Percentiles rank a stretch among this genome's conserved stretches.
Conservation (phyloP, 2,329 filamentous ascomycete genomes). For the Penicillium sp. region DNA sequence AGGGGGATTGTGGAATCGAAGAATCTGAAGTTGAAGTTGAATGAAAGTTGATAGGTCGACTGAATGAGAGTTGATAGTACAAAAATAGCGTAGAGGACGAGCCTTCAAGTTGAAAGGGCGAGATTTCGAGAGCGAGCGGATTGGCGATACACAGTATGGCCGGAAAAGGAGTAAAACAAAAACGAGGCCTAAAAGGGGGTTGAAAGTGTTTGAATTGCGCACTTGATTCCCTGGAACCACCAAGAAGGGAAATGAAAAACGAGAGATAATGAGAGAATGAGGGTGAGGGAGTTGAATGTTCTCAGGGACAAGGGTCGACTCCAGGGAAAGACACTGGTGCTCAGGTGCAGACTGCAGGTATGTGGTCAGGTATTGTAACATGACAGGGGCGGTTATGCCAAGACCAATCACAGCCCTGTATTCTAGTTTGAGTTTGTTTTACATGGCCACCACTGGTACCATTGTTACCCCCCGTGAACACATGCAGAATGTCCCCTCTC, state of each 20-base stretch:
- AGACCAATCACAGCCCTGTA: not conserved
- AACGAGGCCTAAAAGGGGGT: not conserved
- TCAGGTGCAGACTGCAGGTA: not conserved
- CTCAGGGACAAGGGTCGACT: slow-evolving; percentile 17
- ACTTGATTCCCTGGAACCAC: not conserved
- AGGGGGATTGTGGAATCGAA: slow-evolving; percentile 6
- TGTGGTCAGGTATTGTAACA: slow-evolving; percentile 8
- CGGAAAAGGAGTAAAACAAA: slow-evolving; percentile 16
- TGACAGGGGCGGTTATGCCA: not conserved
- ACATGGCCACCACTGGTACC: not conserved
- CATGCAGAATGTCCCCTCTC: not conserved
- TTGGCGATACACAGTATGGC: slow-evolving; percentile 36
- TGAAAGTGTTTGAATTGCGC: not conserved
- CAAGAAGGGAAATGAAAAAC: slow-evolving; percentile 2
- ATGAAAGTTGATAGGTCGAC: slow-evolving; percentile 11
- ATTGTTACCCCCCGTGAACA: not conserved
- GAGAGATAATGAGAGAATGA: slow-evolving; percentile 9
- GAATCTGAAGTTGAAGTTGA: slow-evolving; percentile 17
- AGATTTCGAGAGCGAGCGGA: slow-evolving; percentile 29
- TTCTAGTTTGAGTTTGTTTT: slow-evolving; percentile 3
- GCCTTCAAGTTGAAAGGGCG: slow-evolving; percentile 7
- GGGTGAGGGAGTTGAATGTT: not conserved
- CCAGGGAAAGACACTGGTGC: slow-evolving; percentile 1
- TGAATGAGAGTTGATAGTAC: slow-evolving; percentile 19
- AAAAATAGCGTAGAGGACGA: slow-evolving; percentile 9